A percentile compares a stretch with the other conserved stretches of the same genome.
These are phyloP conservation scores for Verticillium tricorpus DNA, from an alignment of 2,329 filamentous ascomycete genomes.

Conservation along the genomic window DNA sequence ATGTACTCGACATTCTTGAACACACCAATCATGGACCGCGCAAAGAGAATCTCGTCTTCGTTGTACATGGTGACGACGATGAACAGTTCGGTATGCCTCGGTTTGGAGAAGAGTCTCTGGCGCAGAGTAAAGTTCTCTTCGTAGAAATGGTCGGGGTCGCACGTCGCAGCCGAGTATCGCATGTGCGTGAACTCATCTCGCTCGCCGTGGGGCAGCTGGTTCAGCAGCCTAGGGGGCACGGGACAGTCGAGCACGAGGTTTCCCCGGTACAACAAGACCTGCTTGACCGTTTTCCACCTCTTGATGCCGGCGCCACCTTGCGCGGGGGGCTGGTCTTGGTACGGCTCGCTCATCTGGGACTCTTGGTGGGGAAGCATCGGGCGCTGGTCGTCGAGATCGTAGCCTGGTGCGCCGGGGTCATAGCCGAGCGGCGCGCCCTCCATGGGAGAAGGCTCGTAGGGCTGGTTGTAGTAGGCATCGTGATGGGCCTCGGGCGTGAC, in stretches of 20 bases:
- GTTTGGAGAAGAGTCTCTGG: constrained; percentile 87
- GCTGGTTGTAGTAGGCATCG: constrained; percentile 79
- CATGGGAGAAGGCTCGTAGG: constrained; percentile 67
- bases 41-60: constrained; percentile 93
- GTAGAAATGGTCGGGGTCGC: constrained; percentile 85
- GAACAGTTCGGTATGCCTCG: constrained; percentile 88
- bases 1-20: constrained; percentile 99
- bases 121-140: constrained; percentile 86
- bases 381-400: constrained; percentile 65
- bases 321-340: constrained; percentile 37
- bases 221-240: constrained; percentile 81
- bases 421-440: constrained; percentile 55
- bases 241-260: constrained; percentile 97
- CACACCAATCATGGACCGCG: constrained; percentile 91
- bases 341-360: constrained; percentile 38
- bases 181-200: constrained; percentile 89
- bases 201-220: constrained; percentile 84
- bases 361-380: constrained; percentile 71
- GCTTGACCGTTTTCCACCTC: constrained; percentile 97
- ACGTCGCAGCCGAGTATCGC: constrained; percentile 92
- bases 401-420: constrained; percentile 44
- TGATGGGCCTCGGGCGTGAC: constrained; percentile 82
- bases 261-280: constrained; percentile 93
- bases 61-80: constrained; percentile 99
- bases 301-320: constrained; percentile 57